Base-by-base conservation (phyloP, 306 rosid genomes). In the Vicia sativa region DNA sequence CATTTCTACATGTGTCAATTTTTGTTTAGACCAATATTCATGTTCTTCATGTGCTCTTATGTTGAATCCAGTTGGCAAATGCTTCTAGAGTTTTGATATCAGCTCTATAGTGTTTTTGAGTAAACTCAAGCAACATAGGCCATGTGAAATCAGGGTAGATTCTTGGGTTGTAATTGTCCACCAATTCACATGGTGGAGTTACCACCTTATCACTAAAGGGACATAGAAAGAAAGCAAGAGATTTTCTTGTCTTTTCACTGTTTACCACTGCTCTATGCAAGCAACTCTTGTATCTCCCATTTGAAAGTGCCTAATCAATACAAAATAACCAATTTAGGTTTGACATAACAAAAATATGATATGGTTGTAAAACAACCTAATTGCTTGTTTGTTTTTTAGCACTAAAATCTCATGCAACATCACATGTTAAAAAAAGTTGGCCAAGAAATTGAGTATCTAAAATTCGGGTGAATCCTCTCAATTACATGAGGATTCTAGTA, bases 231-330 rank as follows among this genome's bases (percentile, higher is more conserved):
- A 95, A 91, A 60, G 99, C 99, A 13, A 95, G 84, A 12, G 99
- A 95, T 73, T 95, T 95, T 50, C 99, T 88, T 46, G 96, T 78
- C 48, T 52, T 78, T 53, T 87, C 21, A 23, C 86, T 88, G 79
- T 95, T 95, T 83, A 95, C 99, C 84, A 95, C 99, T 41, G 99
- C 99, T 75, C 97, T 69, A 68, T 95, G 99, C 87, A 95, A 77
- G 67, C 99, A 91, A 34, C 99, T 95, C 86, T 87, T 88, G 92
- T 81, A 95, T 70, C 79, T 88, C 62, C 99, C 99, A 72, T 95
- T 95, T 41, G 99, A 79, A 65, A 91, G 95, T 15, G 99, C 97
- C 99, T 92, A 55, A 56, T 28, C 48, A 14, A 48, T 0, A 5
- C 31, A 14, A 62, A 67, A 10, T n/a, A 67, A 10, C 28, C 50